Evolutionary conservation across 2,329 filamentous ascomycete genomes (phyloP).

Genomic region (Triangularia setosa): DNA sequence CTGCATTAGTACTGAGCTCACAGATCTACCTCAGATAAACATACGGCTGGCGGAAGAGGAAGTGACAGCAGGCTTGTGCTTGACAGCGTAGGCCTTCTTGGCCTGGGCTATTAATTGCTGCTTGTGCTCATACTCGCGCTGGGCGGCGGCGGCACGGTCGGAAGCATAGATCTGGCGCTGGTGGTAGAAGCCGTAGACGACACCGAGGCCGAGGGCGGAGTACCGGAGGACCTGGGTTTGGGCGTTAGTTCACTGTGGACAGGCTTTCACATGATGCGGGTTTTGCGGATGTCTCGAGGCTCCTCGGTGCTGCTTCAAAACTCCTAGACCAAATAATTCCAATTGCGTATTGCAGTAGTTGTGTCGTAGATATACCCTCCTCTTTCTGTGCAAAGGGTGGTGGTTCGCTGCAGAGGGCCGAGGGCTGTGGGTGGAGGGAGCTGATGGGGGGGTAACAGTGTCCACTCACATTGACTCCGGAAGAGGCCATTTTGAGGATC

Average conservation of each 20-base stretch:
- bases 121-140: constrained; percentile 88
- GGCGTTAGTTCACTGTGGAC: neutral
- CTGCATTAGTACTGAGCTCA: constrained; percentile 18
- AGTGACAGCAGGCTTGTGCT: constrained; percentile 53
- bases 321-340: neutral
- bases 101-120: constrained; percentile 87
- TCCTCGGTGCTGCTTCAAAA: neutral
- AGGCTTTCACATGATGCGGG: neutral
- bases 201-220: constrained; percentile 83
- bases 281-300: neutral
- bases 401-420: neutral
- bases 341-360: neutral
- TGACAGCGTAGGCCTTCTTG: constrained; percentile 82
- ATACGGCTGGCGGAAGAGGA: constrained; percentile 29
- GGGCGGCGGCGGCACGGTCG: constrained; percentile 65
- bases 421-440: neutral
- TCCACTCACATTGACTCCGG: constrained; percentile 33
- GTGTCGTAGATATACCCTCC: neutral
- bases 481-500: constrained; percentile 29
- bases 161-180: constrained; percentile 73
- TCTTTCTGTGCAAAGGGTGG: neutral
- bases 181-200: constrained; percentile 95
- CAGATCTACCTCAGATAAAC: neutral
- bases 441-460: constrained; percentile 1
- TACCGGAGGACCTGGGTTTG: constrained; percentile 81